Conservation (phyloP, 1,139 yeast species). For the Candida labiduridarum region DNA sequence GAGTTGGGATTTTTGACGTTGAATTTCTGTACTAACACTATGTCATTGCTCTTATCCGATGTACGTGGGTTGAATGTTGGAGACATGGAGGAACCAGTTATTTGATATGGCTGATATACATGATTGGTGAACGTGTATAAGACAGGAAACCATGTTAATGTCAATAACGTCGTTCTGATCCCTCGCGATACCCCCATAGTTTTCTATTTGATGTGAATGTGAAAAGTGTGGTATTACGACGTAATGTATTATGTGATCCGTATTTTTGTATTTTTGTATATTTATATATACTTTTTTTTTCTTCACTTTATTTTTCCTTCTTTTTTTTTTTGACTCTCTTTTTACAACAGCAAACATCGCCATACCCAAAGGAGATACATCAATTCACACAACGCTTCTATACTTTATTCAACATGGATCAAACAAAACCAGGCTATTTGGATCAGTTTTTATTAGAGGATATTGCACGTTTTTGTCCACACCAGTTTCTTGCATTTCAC, state of each 20-base stretch:
- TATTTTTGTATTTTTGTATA: neutral
- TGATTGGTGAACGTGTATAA: conserved; percentile 68
- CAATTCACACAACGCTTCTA: too few relatives aligned
- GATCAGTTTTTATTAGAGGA: conserved; percentile 38
- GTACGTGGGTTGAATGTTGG: conserved; percentile 81
- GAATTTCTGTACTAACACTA: conserved; percentile 72
- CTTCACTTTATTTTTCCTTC: neutral
- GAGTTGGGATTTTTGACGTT: conserved; percentile 49
- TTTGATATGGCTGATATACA: conserved; percentile 70
- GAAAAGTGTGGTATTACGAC: too few relatives aligned
- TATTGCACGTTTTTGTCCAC: conserved; percentile 68
- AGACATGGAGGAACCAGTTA: conserved; percentile 87
- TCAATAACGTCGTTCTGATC: conserved; percentile 27
- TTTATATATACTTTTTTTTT: neutral
- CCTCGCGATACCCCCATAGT: conserved; percentile 15
- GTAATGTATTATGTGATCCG: neutral
- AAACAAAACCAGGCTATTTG: conserved; percentile 24
- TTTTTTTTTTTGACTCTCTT: neutral
- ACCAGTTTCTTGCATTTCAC: conserved; percentile 63
- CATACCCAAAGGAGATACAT: neutral
- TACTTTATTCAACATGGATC: conserved; percentile 7
- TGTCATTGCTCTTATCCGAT: conserved; percentile 55
- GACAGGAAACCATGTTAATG: conserved; percentile 78
- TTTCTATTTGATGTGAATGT: neutral
- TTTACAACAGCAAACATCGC: neutral